phyloP scores from a whole-genome alignment of 1,284 basidiomycete species.

The Puccinia hordei region DNA sequence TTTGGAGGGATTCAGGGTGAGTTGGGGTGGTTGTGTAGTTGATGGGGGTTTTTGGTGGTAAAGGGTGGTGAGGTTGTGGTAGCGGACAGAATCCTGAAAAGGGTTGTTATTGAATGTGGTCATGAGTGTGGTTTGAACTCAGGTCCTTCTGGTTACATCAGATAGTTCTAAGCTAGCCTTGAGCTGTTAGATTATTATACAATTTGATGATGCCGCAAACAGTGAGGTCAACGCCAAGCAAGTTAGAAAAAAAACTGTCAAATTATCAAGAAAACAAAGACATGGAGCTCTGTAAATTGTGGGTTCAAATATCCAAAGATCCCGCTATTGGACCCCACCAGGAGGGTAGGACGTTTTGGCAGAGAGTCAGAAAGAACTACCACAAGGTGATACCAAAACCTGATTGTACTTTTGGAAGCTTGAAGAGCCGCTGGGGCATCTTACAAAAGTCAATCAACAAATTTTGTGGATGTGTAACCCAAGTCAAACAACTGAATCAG shows the following conservation, averaged over 20 bases:
- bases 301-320: background rate
- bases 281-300: background rate
- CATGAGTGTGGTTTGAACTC: no score
- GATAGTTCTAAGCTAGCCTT: no score
- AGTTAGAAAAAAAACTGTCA: background rate
- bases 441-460: background rate
- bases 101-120: no score
- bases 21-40: no score
- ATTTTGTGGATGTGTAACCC: background rate
- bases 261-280: background rate
- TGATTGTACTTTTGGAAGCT: background rate
- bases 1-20: no score
- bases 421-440: background rate
- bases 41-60: no score
- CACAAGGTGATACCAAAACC: background rate
- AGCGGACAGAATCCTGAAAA: no score
- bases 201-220: no score
- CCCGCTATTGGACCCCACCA: background rate
- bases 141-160: no score
- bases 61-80: no score
- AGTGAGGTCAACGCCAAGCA: no score
- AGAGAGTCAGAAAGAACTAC: background rate
- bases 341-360: background rate
- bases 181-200: no score
- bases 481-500: background rate